Percentiles rank a stretch among this genome's conserved stretches.
Evolutionary conservation across 1,139 yeast species (phyloP).

Genomic region (Eremothecium gossypii): DNA sequence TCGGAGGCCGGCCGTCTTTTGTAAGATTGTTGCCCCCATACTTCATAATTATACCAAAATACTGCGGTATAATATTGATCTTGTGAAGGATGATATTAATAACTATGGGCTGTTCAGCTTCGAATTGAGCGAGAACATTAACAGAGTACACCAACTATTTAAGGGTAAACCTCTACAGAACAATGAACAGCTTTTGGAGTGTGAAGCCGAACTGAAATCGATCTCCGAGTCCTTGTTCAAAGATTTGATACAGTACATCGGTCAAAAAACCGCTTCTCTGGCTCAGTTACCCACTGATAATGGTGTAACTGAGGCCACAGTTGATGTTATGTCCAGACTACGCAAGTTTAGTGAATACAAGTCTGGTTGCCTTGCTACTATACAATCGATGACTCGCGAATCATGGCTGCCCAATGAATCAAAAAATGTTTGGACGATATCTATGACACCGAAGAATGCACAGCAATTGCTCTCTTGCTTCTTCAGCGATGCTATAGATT

Average conservation of each 20-base stretch:
- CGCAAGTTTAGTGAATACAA: slow-evolving; percentile 57
- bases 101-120: slow-evolving; percentile 38
- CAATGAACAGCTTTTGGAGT: slow-evolving; percentile 11
- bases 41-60: slow-evolving; percentile 32
- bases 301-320: slow-evolving; percentile 62
- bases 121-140: slow-evolving; percentile 37
- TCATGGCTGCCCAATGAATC: slow-evolving; percentile 58
- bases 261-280: slow-evolving; percentile 38
- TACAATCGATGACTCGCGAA: slow-evolving; percentile 45
- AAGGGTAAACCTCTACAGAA: slow-evolving; percentile 20
- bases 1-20: slow-evolving; percentile 35
- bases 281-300: slow-evolving; percentile 46
- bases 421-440: slow-evolving; percentile 23
- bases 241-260: slow-evolving; percentile 46
- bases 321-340: slow-evolving; percentile 55
- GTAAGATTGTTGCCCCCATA: slow-evolving; percentile 31
- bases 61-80: slow-evolving; percentile 30
- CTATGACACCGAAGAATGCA: slow-evolving; percentile 32
- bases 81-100: slow-evolving; percentile 31
- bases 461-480: slow-evolving; percentile 51
- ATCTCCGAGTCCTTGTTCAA: slow-evolving; percentile 41
- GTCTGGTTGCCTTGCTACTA: slow-evolving; percentile 44
- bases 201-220: slow-evolving; percentile 17
- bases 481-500: slow-evolving; percentile 68
- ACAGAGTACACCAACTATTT: slow-evolving; percentile 23